These are phyloP conservation scores for Magnolia changhungtana DNA, from an alignment of 164 flowering plant species.

Conservation along the genomic window DNA sequence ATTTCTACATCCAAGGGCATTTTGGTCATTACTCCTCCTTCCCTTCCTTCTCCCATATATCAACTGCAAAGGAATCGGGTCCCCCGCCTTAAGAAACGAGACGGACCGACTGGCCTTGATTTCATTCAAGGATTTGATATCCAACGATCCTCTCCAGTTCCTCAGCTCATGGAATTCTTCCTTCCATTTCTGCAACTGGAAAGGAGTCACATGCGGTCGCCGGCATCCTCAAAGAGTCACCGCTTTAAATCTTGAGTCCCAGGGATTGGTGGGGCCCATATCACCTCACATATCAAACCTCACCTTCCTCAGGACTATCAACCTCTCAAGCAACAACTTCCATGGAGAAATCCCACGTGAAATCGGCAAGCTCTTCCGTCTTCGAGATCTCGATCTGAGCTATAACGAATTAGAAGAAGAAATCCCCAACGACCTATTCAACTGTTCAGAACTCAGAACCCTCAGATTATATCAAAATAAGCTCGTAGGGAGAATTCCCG, in stretches of 20 bases:
- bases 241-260: background rate
- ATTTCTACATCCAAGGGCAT: too few relatives aligned
- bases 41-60: too few relatives aligned
- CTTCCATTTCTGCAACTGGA: background rate
- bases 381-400: slow-evolving; percentile 30
- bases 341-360: background rate
- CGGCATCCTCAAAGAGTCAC: background rate
- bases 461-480: background rate
- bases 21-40: too few relatives aligned
- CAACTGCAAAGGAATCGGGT: too few relatives aligned
- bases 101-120: background rate
- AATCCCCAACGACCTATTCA: slow-evolving; percentile 27
- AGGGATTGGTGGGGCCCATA: background rate
- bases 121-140: background rate
- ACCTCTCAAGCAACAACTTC: background rate
- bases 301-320: background rate
- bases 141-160: background rate
- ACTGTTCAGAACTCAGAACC: background rate
- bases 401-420: slow-evolving; percentile 26
- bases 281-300: slow-evolving; percentile 3
- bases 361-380: slow-evolving; percentile 21
- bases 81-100: background rate
- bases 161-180: background rate
- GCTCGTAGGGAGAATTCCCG: background rate
- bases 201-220: background rate